These are phyloP conservation scores for Chalciporus chontae DNA, from an alignment of 768 basidiomycete genomes.

Conservation along the genomic window DNA sequence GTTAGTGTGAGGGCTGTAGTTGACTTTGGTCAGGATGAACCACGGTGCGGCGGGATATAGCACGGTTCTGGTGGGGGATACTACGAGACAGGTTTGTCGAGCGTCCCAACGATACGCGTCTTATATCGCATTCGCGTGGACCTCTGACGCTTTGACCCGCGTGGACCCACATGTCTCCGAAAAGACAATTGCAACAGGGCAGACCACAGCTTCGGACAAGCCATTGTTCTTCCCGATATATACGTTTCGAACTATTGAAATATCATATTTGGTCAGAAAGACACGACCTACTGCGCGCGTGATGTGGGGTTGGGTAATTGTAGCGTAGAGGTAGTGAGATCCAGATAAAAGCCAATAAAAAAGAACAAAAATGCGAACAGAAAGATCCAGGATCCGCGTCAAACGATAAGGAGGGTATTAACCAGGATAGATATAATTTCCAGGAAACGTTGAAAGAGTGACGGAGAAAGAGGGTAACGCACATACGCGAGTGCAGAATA, in stretches of 20 bases:
- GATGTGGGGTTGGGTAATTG: neutral
- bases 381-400: neutral
- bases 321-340: neutral
- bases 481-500: slow-evolving; percentile 6
- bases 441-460: neutral
- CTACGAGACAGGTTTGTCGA: neutral
- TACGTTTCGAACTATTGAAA: neutral
- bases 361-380: neutral
- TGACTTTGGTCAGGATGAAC: no score
- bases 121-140: neutral
- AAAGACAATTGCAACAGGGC: neutral
- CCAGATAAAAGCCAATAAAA: neutral
- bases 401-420: neutral
- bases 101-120: neutral
- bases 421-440: slow-evolving; percentile 2
- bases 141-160: neutral
- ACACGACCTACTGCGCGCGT: neutral
- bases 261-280: neutral
- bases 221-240: neutral
- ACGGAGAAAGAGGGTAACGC: neutral
- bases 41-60: no score
- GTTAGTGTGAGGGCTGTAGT: no score
- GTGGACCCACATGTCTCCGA: neutral
- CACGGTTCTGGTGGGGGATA: no score
- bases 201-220: no score